phyloP scores from a whole-genome alignment of 2,329 filamentous ascomycete genomes.

The Lasiodiplodia theobromae region DNA sequence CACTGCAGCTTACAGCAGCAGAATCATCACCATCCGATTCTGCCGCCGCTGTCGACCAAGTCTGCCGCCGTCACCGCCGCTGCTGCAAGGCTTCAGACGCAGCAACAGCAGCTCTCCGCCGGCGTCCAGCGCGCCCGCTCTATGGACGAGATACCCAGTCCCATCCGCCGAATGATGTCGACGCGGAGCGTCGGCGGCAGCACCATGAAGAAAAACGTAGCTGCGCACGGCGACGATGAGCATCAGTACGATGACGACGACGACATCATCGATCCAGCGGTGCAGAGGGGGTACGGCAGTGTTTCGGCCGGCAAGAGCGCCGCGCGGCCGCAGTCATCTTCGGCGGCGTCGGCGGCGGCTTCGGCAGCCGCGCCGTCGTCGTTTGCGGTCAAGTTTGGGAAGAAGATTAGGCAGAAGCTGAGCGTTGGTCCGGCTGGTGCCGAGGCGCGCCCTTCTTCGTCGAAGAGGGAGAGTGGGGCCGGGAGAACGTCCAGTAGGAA shows the following conservation, averaged over 20 bases:
- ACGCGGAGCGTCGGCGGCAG: constrained; percentile 14
- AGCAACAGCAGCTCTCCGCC: neutral
- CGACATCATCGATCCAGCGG: neutral
- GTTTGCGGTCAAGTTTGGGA: constrained; percentile 7
- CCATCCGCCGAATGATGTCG: constrained; percentile 9
- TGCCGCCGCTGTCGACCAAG: neutral
- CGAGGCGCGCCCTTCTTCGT: neutral
- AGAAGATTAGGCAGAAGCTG: constrained; percentile 25
- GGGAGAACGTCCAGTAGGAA: neutral
- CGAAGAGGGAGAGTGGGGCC: neutral
- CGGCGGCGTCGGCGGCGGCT: too few species aligned
- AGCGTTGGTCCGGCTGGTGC: neutral
- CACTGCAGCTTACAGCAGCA: constrained; percentile 6
- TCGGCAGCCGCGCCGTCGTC: neutral
- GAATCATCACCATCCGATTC: neutral
- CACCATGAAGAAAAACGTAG: neutral
- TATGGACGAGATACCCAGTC: constrained; percentile 23
- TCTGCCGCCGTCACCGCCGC: neutral
- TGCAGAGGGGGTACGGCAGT: neutral
- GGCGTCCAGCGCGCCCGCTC: constrained; percentile 8
- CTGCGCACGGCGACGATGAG: neutral
- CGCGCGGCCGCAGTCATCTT: neutral
- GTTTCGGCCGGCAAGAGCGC: neutral
- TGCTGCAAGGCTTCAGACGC: neutral
- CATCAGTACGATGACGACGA: neutral